These are phyloP conservation scores for Cinnamomum chago DNA, from an alignment of 164 flowering plant genomes.

Conservation along the genomic window DNA sequence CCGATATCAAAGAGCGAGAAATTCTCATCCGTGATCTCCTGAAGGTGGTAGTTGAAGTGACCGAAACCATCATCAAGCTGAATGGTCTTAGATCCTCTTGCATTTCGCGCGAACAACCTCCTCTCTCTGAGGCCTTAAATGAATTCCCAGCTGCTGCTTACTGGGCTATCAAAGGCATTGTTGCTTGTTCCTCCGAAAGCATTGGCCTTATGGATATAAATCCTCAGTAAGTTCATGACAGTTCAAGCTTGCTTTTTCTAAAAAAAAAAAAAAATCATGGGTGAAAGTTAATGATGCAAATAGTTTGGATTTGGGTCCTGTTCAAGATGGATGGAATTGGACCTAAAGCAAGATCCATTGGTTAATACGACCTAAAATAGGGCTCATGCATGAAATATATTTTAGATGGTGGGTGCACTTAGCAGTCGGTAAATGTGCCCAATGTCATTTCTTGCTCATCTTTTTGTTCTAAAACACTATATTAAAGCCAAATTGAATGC, in stretches of 20 bases:
- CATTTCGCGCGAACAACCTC: slow-evolving; percentile 29
- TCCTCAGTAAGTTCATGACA: slow-evolving; percentile 10
- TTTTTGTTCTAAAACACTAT: too few relatives aligned
- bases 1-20: slow-evolving; percentile 34
- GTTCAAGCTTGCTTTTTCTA: not conserved
- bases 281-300: too few relatives aligned
- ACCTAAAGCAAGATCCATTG: too few relatives aligned
- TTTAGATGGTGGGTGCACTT: too few relatives aligned
- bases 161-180: slow-evolving; percentile 44
- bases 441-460: not conserved
- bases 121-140: too few relatives aligned
- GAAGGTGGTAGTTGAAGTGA: slow-evolving; percentile 31
- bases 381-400: too few relatives aligned
- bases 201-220: slow-evolving; percentile 22
- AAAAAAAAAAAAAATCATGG: too few relatives aligned
- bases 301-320: too few relatives aligned
- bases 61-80: slow-evolving; percentile 39
- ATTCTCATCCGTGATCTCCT: slow-evolving; percentile 31
- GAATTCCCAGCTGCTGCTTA: slow-evolving; percentile 47
- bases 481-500: too few relatives aligned
- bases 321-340: too few relatives aligned
- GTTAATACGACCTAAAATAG: not conserved
- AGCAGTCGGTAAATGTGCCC: too few relatives aligned
- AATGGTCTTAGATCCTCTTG: slow-evolving; percentile 36
- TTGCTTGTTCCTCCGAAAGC: slow-evolving; percentile 43